Base-by-base conservation (phyloP, 176 grass and related monocot genomes). In the Musa itinerans region DNA sequence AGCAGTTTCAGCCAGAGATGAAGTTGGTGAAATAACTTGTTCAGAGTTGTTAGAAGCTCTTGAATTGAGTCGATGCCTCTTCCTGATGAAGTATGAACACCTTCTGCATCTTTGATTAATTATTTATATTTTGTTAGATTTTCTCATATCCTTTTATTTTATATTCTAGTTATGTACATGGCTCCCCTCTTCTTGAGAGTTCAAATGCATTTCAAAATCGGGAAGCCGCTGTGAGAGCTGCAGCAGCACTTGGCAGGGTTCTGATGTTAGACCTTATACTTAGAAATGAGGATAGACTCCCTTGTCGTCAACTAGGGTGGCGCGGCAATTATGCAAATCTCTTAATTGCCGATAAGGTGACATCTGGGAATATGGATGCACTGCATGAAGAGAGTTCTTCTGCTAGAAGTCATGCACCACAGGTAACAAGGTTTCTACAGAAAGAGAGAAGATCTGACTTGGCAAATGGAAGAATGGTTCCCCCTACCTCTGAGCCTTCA, bases 11-110 rank as follows among this genome's bases (percentile, higher is more conserved):
- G 86, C 76, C 73, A 85, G 74, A 54, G 95, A 98, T 76, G 88
- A 98, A 79, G 78, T 83, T 52, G 85, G 89, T 56, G 89, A 90
- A 83, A 85, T 96, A 81, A 90, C 88, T 53, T 98, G 95, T 81
- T 93, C 86, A 22, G 95, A 98, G 65, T 84, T 98, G 53, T 50
- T 93, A 79, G 94, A 98, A 93, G 90, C 95, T 84, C 90, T 98
- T 85, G 88, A 98, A 76, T 78, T 98, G 75, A 89, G 95, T 81
- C 87, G 88, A 68, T 98, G 95, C 62, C 90, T 98, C 80, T 87
- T 98, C 75, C 84, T 98, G 79, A 93, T 98, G 95, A 98, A 92
- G 94, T 98, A 93, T 52, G 71, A 15, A 27, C 50, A 71, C 54
- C 34, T 77, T 63, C 51, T 80, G 78, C 24, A 27, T 71, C 54